Conservation (phyloP, 257 asterid species). For the Lavandula angustifolia region DNA sequence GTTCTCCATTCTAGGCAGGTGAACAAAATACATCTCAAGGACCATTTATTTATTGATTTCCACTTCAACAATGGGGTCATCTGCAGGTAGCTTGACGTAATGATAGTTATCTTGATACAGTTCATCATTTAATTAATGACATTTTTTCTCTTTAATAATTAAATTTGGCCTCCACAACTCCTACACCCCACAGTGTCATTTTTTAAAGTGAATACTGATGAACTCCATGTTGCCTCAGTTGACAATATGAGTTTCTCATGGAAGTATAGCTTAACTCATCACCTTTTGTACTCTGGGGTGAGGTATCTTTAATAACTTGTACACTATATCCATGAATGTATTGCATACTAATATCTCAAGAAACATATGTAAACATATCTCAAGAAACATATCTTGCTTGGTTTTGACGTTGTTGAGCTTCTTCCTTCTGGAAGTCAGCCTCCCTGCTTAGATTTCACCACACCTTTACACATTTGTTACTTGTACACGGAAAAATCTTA, state of each 20-base stretch:
- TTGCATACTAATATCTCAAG: too few relatives aligned
- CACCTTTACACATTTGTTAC: not conserved
- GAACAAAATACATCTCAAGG: not conserved
- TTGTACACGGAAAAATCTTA: too few relatives aligned
- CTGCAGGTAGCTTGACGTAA: conserved; percentile 26
- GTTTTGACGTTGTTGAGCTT: not conserved
- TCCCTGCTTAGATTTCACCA: not conserved
- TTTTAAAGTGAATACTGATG: not conserved
- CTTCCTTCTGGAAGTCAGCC: not conserved
- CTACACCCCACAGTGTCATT: not conserved
- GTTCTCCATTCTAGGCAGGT: conserved; percentile 29
- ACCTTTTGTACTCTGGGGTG: not conserved
- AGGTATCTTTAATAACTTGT: too few relatives aligned
- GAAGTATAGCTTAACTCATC: not conserved
- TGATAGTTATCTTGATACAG: conserved; percentile 4
- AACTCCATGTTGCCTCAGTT: not conserved
- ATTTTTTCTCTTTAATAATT: not conserved
- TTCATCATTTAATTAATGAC: conserved; percentile 2
- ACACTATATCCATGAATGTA: too few relatives aligned
- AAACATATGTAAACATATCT: too few relatives aligned
- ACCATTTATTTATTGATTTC: conserved; percentile 2
- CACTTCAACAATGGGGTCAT: conserved; percentile 8
- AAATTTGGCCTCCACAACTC: not conserved
- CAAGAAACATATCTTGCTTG: not conserved
- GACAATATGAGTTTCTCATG: not conserved